Conservation (phyloP, 768 basidiomycete genomes). For the Mycena crocata region DNA sequence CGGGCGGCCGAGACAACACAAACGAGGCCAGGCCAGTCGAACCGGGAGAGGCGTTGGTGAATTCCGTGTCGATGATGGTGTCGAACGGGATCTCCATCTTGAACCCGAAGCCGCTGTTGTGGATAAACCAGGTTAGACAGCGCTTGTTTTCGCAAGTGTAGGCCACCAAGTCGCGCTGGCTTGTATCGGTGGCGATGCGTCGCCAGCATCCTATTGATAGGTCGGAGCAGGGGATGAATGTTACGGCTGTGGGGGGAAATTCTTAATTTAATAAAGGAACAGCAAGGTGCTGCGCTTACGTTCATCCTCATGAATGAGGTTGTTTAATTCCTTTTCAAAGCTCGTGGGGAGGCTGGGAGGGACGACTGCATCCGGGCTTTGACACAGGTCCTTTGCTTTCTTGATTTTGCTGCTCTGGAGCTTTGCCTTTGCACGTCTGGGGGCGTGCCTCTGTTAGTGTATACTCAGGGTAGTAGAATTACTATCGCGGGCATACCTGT, state of each 20-base stretch:
- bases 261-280: background rate
- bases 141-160: conserved; percentile 78
- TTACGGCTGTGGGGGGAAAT: conserved; percentile 61
- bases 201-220: conserved; percentile 84
- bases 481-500: conserved; percentile 60
- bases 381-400: conserved; percentile 49
- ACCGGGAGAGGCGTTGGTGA: conserved; percentile 64
- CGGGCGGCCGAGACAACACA: conserved; percentile 72
- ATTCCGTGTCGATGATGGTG: conserved; percentile 67
- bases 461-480: conserved; percentile 7
- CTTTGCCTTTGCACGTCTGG: conserved; percentile 86
- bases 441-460: conserved; percentile 14
- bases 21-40: conserved; percentile 68
- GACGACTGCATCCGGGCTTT: conserved; percentile 55
- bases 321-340: conserved; percentile 70
- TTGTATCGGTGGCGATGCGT: conserved; percentile 68
- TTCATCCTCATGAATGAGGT: conserved; percentile 80
- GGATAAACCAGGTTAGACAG: conserved; percentile 83
- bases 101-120: conserved; percentile 77
- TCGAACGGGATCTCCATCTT: conserved; percentile 88
- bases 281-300: conserved; percentile 59
- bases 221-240: conserved; percentile 80
- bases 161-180: conserved; percentile 76
- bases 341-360: conserved; percentile 64
- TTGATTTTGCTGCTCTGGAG: conserved; percentile 69